Evolutionary conservation across 495 filamentous ascomycete genomes (phyloP).

Genomic region (Viridothelium virens): DNA sequence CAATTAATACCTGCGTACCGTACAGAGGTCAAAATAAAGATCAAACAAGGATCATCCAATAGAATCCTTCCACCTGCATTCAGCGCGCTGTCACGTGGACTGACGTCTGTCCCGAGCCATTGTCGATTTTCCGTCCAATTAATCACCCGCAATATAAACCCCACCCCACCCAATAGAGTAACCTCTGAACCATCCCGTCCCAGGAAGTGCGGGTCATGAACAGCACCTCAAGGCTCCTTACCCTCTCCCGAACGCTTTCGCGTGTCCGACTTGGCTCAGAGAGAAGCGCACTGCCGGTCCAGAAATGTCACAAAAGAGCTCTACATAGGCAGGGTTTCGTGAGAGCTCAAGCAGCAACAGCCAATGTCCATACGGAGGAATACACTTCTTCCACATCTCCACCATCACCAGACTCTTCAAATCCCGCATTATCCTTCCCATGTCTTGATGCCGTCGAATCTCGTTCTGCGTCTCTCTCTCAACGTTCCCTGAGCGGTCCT

Average conservation of each 20-base stretch:
- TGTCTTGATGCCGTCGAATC: conserved; percentile 89
- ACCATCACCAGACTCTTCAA: conserved; percentile 49
- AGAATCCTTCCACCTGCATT: neutral
- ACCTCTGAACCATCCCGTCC: neutral
- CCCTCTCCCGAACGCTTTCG: neutral
- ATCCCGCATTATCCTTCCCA: conserved; percentile 88
- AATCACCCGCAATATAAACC: neutral
- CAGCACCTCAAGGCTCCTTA: neutral
- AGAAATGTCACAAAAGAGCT: neutral
- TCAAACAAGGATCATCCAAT: too few relatives aligned
- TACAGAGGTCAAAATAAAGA: too few relatives aligned
- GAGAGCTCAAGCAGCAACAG: conserved; percentile 21
- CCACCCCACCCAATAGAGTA: neutral
- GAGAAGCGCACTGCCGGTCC: neutral
- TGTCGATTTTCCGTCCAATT: too few relatives aligned
- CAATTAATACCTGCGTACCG: neutral
- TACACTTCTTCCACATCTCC: neutral
- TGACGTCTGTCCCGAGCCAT: neutral
- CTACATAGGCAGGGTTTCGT: neutral
- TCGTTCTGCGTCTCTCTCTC: conserved; percentile 68
- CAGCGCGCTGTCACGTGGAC: neutral
- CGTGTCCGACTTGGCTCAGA: neutral
- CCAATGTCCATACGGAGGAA: conserved; percentile 5
- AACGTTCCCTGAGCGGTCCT: conserved; percentile 67
- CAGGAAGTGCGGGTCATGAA: conserved; percentile 1